Evolutionary conservation across 139 green algal species (phyloP), one percentile per base, ranked within the genome.

Genomic region (Haematococcus sp.): DNA sequence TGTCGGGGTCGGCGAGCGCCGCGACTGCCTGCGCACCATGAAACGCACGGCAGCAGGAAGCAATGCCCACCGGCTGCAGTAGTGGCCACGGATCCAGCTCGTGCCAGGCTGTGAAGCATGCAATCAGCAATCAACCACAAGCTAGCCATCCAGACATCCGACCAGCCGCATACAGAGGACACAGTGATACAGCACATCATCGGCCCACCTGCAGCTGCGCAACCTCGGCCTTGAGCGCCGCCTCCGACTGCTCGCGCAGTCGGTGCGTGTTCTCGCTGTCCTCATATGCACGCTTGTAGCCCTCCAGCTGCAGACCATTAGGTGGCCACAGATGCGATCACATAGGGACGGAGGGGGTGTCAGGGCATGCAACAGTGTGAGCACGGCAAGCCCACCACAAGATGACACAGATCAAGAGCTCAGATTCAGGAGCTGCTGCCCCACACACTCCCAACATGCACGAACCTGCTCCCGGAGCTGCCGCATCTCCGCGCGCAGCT

Each of bases 1-100:
- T 66, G 43, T 85, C 83, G 2, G 71, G 63, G 54, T 84, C 76
- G 23, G 70, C 68, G 17, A 88, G 67, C 64, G 79, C 40, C 15
- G 73, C 54, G 56, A 70, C 44, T 23, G 76, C 82, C 40, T 49
- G 40, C 40, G 40, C n/a, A n/a, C n/a, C n/a, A n/a, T n/a, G n/a
- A n/a, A n/a, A n/a, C n/a, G n/a, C n/a, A n/a, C n/a, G n/a, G n/a
- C n/a, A n/a, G n/a, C n/a, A n/a, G n/a, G n/a, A n/a, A n/a, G n/a
- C n/a, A n/a, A n/a, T n/a, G n/a, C n/a, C n/a, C n/a, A n/a, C n/a
- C n/a, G n/a, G n/a, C n/a, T n/a, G n/a, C n/a, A n/a, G n/a, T n/a
- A n/a, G n/a, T n/a, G n/a, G n/a, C n/a, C n/a, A n/a, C n/a, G n/a
- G n/a, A n/a, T n/a, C n/a, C n/a, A n/a, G n/a, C n/a, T n/a, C n/a